Evolutionary conservation across 2,329 filamentous ascomycete species (phyloP).

Genomic region (Hypoxylon sp.): DNA sequence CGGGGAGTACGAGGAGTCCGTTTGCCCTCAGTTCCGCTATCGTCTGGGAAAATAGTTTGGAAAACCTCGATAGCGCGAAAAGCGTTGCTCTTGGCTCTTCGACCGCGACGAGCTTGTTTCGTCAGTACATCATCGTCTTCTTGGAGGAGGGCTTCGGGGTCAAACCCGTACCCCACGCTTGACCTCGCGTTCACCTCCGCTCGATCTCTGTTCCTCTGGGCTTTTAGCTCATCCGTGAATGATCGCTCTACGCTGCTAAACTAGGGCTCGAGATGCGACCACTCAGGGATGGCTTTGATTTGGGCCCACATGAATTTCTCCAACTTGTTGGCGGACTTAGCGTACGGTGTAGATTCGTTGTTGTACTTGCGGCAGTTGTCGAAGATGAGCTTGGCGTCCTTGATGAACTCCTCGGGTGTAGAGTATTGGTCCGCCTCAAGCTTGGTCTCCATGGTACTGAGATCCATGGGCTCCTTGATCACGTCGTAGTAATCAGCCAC

Average conservation of each 20-base stretch:
- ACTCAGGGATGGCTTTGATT: constrained; percentile 92
- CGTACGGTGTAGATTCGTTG: constrained; percentile 93
- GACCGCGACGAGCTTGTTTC: not conserved
- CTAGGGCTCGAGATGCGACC: constrained; percentile 76
- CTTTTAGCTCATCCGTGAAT: constrained; percentile 9
- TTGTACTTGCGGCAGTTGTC: constrained; percentile 98
- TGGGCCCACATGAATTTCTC: constrained; percentile 96
- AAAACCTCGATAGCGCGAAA: not conserved
- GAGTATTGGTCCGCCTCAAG: constrained; percentile 94
- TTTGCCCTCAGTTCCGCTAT: not conserved
- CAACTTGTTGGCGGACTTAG: constrained; percentile 93
- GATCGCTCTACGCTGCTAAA: constrained; percentile 9
- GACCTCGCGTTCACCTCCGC: not conserved
- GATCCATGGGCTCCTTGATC: constrained; percentile 97
- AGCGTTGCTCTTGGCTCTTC: not conserved
- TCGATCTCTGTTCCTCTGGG: not conserved
- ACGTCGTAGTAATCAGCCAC: constrained; percentile 99
- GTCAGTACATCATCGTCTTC: not conserved
- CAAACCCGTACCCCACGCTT: not conserved
- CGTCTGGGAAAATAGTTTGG: not conserved
- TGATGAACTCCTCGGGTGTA: constrained; percentile 92
- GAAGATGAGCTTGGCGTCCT: constrained; percentile 89
- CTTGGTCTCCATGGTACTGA: constrained; percentile 95
- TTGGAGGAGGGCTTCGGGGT: not conserved
- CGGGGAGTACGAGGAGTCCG: not conserved